Evolutionary conservation across 2,329 filamentous ascomycete genomes (phyloP).

Genomic region (Ophiocordyceps camponoti-saundersi): DNA sequence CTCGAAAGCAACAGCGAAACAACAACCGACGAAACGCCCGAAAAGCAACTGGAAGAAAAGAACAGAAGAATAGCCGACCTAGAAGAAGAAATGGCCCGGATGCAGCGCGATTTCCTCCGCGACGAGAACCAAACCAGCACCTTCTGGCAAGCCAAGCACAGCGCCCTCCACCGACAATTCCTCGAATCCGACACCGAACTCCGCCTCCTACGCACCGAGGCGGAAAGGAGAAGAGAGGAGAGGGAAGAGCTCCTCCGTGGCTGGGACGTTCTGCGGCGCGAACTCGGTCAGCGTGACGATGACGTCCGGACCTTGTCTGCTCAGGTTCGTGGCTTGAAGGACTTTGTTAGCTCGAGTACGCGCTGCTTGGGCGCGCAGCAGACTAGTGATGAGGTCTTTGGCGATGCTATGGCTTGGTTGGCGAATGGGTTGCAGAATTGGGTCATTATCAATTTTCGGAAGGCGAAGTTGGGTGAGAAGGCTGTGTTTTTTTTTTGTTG

Average conservation of each 20-base stretch:
- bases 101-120: conserved; percentile 35
- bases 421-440: conserved; percentile 58
- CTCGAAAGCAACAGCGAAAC: conserved; percentile 1
- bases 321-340: conserved; percentile 52
- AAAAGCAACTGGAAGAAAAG: conserved; percentile 21
- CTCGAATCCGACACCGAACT: conserved; percentile 35
- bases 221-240: conserved; percentile 28
- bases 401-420: conserved; percentile 41
- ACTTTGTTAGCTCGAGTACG: conserved; percentile 52
- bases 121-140: conserved; percentile 37
- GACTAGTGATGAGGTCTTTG: conserved; percentile 49
- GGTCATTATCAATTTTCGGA: conserved; percentile 53
- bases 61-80: conserved; percentile 35
- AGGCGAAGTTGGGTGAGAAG: conserved; percentile 35
- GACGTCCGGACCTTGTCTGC: conserved; percentile 35
- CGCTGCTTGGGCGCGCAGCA: conserved; percentile 34
- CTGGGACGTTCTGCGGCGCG: conserved; percentile 27
- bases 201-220: conserved; percentile 29
- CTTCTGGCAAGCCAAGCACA: conserved; percentile 42
- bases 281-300: conserved; percentile 33
- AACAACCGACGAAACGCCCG: no score
- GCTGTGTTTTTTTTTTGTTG: neutral
- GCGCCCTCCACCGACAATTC: conserved; percentile 32
- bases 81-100: conserved; percentile 31
- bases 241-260: conserved; percentile 30